Evolutionary conservation across 108 stramenopile genomes (phyloP), one percentile per base, ranked within the genome.

Genomic region (Aurantiochytrium sp.): DNA sequence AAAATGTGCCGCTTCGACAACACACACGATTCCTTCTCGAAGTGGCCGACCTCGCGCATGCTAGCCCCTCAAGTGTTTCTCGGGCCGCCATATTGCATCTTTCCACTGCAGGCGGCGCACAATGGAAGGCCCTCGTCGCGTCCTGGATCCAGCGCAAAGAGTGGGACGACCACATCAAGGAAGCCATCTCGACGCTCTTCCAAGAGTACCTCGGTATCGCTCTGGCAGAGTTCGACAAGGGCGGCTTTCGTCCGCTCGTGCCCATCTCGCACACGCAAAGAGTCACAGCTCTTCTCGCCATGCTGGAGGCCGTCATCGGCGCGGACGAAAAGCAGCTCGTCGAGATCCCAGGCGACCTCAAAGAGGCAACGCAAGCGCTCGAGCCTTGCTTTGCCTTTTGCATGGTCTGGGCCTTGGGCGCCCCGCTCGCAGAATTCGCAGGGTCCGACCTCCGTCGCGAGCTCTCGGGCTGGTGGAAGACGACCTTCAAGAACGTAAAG

Each of bases 21-120:
- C 95, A 96, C 90, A 96, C 95, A 95, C 88, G 94, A 45, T 90
- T 96, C 93, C 92, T 96, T 55, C 95, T 96, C 89, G 95, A 96
- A 93, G 94, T 96, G 55, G 87, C 95, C 12, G 95, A 95, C 91
- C 93, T 96, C 27, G 93, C 90, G 90, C 94, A 94, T 68, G 95
- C 95, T 6, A 95, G 94, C 6, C 95, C 95, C 19, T 95, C 95
- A 5, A 95, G 95, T 0, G 95, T 95, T 27, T 93, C 92, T n/a
- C 93, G 95, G 24, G 95, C 95, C 12, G 95, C 95, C 39, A 96
- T 96, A 53, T 85, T 96, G 37, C 95, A 96, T 89, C 95, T 96
- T 48, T 94, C 94, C 4, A 93, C 94, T 6, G 93, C 92, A 73
- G 94, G 91, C 34, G 95, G 95, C 4, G 91, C 95, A 2, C 95